Conservation (phyloP, 805 yeast genomes). For the Monosporozyma servazzii region DNA sequence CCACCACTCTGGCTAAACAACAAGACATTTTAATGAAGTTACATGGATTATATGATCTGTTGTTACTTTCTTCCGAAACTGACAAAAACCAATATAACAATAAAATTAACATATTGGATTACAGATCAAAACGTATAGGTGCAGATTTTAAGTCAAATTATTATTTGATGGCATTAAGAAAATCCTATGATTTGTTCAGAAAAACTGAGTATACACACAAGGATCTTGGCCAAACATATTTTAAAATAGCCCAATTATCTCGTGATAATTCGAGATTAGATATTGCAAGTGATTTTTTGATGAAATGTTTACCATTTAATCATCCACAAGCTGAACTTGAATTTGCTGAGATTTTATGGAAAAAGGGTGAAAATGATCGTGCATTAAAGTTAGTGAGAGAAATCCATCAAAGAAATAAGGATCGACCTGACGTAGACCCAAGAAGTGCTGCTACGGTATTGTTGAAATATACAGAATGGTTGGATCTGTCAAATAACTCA, state of each 20-base stretch:
- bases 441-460: slow-evolving; percentile 39
- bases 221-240: slow-evolving; percentile 42
- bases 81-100: slow-evolving; percentile 8
- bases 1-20: slow-evolving; percentile 43
- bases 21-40: slow-evolving; percentile 42
- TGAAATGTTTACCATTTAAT: slow-evolving; percentile 33
- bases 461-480: slow-evolving; percentile 78
- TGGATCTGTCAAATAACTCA: slow-evolving; percentile 76
- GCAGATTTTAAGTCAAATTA: slow-evolving; percentile 52
- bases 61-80: slow-evolving; percentile 26
- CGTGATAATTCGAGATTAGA: slow-evolving; percentile 61
- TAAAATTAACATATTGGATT: slow-evolving; percentile 14
- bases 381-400: slow-evolving; percentile 58
- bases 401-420: slow-evolving; percentile 18
- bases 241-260: slow-evolving; percentile 54
- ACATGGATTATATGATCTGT: slow-evolving; percentile 56
- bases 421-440: slow-evolving; percentile 8
- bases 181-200: slow-evolving; percentile 35
- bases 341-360: slow-evolving; percentile 79
- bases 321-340: slow-evolving; percentile 52
- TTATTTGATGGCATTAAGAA: slow-evolving; percentile 50
- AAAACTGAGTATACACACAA: slow-evolving; percentile 15
- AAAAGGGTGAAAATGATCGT: slow-evolving; percentile 75
- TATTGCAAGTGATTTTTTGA: slow-evolving; percentile 60
- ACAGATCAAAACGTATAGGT: slow-evolving; percentile 31